Conservation (phyloP, 1,139 yeast genomes). For the Suhomyces ambrosiae region DNA sequence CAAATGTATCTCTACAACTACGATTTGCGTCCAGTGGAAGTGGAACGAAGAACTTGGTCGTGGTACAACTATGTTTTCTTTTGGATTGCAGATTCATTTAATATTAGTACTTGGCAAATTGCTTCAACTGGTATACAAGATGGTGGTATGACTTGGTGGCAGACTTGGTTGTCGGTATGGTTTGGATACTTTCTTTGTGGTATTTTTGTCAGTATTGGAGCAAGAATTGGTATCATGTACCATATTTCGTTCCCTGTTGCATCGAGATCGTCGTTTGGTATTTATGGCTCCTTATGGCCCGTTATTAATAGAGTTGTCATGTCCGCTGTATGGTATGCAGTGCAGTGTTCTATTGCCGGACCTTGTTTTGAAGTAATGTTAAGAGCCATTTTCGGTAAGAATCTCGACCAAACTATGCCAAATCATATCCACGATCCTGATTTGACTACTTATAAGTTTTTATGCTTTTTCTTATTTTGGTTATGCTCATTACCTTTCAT, state of each 20-base stretch:
- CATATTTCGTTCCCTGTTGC: slow-evolving; percentile 81
- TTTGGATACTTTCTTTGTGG: slow-evolving; percentile 65
- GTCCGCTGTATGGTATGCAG: slow-evolving; percentile 86
- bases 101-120: slow-evolving; percentile 88
- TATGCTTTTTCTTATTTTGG: slow-evolving; percentile 81
- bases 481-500: slow-evolving; percentile 72
- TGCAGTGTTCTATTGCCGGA: slow-evolving; percentile 81
- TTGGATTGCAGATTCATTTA: slow-evolving; percentile 88
- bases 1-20: slow-evolving; percentile 68
- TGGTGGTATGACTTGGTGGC: slow-evolving; percentile 85
- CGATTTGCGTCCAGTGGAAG: slow-evolving; percentile 78
- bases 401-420: slow-evolving; percentile 49
- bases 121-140: slow-evolving; percentile 77
- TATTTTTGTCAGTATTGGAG: slow-evolving; percentile 60
- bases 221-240: slow-evolving; percentile 72
- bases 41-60: slow-evolving; percentile 68
- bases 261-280: slow-evolving; percentile 73
- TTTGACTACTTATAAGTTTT: slow-evolving; percentile 67
- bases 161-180: slow-evolving; percentile 86
- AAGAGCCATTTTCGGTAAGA: slow-evolving; percentile 64
- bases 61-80: slow-evolving; percentile 79
- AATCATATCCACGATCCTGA: slow-evolving; percentile 54
- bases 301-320: slow-evolving; percentile 76
- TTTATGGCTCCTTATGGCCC: slow-evolving; percentile 81
- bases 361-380: slow-evolving; percentile 77